Percentiles rank a stretch among this genome's conserved stretches.
These are phyloP conservation scores for Dactylellina parvicollis DNA, from an alignment of 2,329 filamentous ascomycete species.

Conservation along the genomic window DNA sequence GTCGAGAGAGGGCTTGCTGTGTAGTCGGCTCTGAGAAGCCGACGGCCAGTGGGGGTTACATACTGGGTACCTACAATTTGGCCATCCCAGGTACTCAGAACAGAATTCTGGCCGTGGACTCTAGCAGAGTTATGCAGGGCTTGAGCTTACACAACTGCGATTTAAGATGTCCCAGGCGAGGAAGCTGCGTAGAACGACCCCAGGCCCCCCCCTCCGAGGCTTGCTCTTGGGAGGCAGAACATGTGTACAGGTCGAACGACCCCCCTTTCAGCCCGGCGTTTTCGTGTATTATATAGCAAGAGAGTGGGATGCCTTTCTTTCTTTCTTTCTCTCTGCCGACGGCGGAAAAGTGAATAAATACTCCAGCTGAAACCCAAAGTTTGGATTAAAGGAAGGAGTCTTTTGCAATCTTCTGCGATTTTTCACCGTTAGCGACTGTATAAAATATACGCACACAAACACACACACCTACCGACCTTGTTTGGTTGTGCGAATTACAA, in stretches of 20 bases:
- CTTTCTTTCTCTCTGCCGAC: constrained; percentile 2
- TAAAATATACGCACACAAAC: not conserved
- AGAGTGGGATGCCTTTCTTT: constrained; percentile 30
- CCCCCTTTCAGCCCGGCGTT: constrained; percentile 29
- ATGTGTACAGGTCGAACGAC: constrained; percentile 54
- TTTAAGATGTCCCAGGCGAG: constrained; percentile 51
- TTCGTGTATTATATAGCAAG: constrained; percentile 1
- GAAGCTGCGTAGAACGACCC: constrained; percentile 26
- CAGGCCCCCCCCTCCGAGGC: constrained; percentile 36
- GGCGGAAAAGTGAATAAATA: constrained; percentile 41
- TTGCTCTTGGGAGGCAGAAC: constrained; percentile 44
- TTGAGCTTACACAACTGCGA: constrained; percentile 18
- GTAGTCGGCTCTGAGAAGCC: constrained; percentile 33
- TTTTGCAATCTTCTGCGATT: constrained; percentile 4
- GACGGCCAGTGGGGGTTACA: constrained; percentile 47
- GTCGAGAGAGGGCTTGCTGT: constrained; percentile 30
- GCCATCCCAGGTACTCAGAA: constrained; percentile 19
- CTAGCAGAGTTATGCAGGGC: constrained; percentile 51
- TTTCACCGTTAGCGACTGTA: constrained; percentile 9
- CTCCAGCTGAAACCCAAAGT: constrained; percentile 19
- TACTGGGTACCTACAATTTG: not conserved
- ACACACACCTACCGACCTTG: constrained; percentile 1
- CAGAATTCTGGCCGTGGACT: constrained; percentile 36
- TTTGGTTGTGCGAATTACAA: not conserved
- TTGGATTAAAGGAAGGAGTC: constrained; percentile 5